Conservation (phyloP, 345 rosid species). For the Corchorus capsularis region DNA sequence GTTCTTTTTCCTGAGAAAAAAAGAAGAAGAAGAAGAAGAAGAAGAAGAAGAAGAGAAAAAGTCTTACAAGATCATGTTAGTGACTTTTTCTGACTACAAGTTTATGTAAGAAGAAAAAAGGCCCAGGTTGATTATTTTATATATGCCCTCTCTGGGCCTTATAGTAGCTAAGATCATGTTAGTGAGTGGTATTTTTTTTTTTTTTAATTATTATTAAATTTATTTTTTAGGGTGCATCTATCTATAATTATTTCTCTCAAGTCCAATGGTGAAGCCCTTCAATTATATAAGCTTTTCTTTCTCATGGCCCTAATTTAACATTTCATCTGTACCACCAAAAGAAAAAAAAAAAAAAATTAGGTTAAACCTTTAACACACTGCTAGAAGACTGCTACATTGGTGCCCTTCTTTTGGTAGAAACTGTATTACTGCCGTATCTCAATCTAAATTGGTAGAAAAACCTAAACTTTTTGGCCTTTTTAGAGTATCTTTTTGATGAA, state of each 20-base stretch:
- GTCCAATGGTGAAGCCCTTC: not conserved
- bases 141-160: no score
- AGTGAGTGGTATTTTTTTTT: no score
- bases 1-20: not conserved
- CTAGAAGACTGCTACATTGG: not conserved
- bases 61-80: no score
- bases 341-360: no score
- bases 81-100: no score
- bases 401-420: not conserved
- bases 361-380: not conserved
- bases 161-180: no score
- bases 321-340: no score
- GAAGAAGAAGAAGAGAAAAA: not conserved
- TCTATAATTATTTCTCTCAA: not conserved
- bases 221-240: not conserved
- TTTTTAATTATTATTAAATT: not conserved
- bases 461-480: not conserved
- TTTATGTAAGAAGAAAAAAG: no score
- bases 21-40: no score
- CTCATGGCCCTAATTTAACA: no score
- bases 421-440: not conserved
- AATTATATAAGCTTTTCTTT: no score
- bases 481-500: not conserved
- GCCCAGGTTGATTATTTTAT: no score
- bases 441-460: not conserved